Percentiles rank a stretch among this genome's conserved stretches.
These are phyloP conservation scores for Neurospora pannonica DNA, from an alignment of 495 filamentous ascomycete species.

Conservation along the genomic window DNA sequence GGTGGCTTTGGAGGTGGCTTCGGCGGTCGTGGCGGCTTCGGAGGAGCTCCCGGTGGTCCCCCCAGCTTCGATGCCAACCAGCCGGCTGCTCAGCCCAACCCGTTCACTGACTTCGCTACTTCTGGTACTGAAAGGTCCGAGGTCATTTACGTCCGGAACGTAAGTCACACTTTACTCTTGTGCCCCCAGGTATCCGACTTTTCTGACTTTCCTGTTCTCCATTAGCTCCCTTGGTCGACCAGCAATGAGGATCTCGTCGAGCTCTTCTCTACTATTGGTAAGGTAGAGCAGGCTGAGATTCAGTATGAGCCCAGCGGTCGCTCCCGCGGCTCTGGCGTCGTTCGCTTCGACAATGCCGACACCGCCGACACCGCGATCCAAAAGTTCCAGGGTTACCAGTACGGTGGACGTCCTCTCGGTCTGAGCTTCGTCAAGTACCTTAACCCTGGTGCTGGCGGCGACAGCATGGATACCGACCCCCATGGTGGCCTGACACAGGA, in stretches of 20 bases:
- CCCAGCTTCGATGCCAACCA: conserved; percentile 33
- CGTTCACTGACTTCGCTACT: conserved; percentile 91
- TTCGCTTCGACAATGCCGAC: conserved; percentile 74
- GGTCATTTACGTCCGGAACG: conserved; percentile 92
- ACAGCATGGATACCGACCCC: conserved; percentile 77
- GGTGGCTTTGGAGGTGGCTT: conserved; percentile 29
- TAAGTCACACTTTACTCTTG: conserved; percentile 41
- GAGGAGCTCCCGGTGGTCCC: conserved; percentile 27
- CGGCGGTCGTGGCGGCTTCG: conserved; percentile 41
- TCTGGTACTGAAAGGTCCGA: conserved; percentile 75
- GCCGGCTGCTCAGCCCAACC: conserved; percentile 64
- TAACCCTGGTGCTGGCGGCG: conserved; percentile 48
- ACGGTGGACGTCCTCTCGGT: conserved; percentile 88
- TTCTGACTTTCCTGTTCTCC: conserved; percentile 12
- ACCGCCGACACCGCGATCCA: conserved; percentile 89
- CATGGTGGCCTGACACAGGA: conserved; percentile 78
- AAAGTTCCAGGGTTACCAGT: conserved; percentile 96
- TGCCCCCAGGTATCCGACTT: background rate
- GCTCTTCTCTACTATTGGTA: conserved; percentile 94
- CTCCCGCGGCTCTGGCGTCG: conserved; percentile 89
- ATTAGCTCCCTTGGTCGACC: conserved; percentile 92
- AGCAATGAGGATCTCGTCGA: conserved; percentile 96
- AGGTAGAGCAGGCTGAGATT: conserved; percentile 95
- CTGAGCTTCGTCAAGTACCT: conserved; percentile 87
- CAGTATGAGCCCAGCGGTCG: conserved; percentile 96